These are phyloP conservation scores for Chaetomiaceae sp. DNA, from an alignment of 2,329 filamentous ascomycete species.

Conservation along the genomic window DNA sequence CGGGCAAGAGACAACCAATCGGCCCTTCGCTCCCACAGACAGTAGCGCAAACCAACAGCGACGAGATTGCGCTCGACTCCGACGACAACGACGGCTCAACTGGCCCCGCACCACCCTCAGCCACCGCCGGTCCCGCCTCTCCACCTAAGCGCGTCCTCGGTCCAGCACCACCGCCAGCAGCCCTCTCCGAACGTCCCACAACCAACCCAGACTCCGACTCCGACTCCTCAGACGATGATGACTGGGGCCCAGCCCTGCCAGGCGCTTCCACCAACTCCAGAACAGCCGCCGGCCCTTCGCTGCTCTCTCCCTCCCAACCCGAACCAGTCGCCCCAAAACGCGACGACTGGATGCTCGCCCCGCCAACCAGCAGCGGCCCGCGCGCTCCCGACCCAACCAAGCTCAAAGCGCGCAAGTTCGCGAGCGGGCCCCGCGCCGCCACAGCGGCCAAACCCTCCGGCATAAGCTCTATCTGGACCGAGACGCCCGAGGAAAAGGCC, in stretches of 20 bases:
- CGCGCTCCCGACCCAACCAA: conserved; percentile 76
- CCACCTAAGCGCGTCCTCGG: conserved; percentile 34
- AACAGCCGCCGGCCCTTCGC: conserved; percentile 41
- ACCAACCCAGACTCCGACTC: conserved; percentile 32
- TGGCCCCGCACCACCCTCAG: conserved; percentile 30
- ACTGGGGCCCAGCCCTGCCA: conserved; percentile 58
- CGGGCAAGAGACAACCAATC: conserved; percentile 5
- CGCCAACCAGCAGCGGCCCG: conserved; percentile 54
- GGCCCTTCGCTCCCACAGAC: conserved; percentile 25
- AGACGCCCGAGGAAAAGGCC: conserved; percentile 84
- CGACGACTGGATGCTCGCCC: conserved; percentile 81
- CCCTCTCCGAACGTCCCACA: conserved; percentile 37
- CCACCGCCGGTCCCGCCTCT: conserved; percentile 24
- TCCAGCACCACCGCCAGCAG: conserved; percentile 41
- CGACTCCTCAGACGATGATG: conserved; percentile 43
- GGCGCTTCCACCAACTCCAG: conserved; percentile 36
- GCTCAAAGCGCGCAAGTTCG: conserved; percentile 76
- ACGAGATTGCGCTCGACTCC: conserved; percentile 40
- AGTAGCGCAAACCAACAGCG: conserved; percentile 30
- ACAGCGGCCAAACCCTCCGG: conserved; percentile 35
- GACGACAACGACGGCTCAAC: conserved; percentile 36
- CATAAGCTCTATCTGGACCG: conserved; percentile 76
- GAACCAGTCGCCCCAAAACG: conserved; percentile 53
- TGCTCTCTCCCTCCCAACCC: conserved; percentile 28
- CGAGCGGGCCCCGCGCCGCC: conserved; percentile 52